Conservation (phyloP, 352 stramenopile genomes). For the Phytophthora uliginosa region DNA sequence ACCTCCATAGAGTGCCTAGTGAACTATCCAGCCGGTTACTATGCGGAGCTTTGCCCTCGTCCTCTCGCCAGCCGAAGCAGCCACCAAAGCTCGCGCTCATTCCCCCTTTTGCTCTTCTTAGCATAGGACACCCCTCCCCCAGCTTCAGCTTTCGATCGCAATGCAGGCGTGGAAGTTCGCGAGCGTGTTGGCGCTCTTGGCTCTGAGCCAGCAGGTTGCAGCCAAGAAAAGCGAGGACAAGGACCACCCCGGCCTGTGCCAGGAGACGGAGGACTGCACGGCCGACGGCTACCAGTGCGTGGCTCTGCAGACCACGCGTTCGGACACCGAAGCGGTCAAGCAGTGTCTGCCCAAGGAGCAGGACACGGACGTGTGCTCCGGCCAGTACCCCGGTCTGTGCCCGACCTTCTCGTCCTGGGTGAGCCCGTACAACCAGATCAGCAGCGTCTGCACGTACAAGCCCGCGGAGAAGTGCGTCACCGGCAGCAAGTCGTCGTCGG, state of each 20-base stretch:
- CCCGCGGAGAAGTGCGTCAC: constrained; percentile 71
- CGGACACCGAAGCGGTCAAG: constrained; percentile 69
- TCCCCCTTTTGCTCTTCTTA: constrained; percentile 37
- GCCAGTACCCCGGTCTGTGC: constrained; percentile 71
- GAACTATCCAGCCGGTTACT: constrained; percentile 29
- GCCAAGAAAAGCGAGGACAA: constrained; percentile 33
- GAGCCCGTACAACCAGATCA: constrained; percentile 78
- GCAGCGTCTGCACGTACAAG: constrained; percentile 83
- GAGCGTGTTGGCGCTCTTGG: constrained; percentile 42
- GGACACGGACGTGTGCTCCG: constrained; percentile 70
- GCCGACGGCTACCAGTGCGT: constrained; percentile 71
- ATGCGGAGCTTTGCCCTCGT: constrained; percentile 31
- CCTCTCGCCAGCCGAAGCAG: constrained; percentile 28
- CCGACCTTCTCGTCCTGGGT: constrained; percentile 77
- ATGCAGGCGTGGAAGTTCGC: constrained; percentile 58
- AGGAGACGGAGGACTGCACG: constrained; percentile 66
- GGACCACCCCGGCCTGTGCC: constrained; percentile 59
- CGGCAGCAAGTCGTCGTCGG: constrained; percentile 57
- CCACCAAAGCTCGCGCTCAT: constrained; percentile 29
- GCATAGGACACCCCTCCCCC: constrained; percentile 21
- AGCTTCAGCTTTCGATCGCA: constrained; percentile 23
- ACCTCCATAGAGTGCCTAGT: constrained; percentile 26
- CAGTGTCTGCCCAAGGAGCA: constrained; percentile 77
- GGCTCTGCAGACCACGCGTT: constrained; percentile 73
- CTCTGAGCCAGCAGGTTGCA: constrained; percentile 43